Evolutionary conservation across 441 rosid species (phyloP), one percentile per base, ranked within the genome.

Genomic region (Mallotus japonicus): DNA sequence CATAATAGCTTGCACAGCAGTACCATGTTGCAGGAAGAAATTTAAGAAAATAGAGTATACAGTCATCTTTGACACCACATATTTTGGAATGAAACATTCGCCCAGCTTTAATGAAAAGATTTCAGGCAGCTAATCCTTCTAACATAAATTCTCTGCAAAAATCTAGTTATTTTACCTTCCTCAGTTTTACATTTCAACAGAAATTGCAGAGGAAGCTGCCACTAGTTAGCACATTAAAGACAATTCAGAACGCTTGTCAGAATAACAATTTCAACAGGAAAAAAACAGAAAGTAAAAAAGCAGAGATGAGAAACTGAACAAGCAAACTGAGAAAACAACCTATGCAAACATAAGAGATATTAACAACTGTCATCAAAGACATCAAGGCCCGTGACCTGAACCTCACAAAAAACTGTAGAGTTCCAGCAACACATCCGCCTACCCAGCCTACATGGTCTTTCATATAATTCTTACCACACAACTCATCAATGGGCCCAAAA

Each of bases 371-470:
- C 47, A 69, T 74, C 19, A 59, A n/a, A 54, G 75, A 81, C 81
- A 82, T 59, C 76, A 77, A 83, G 81, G 78, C 84, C 85, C 82
- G 71, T 76, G 75, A 49, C 62, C 81, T 75, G 83, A 72, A 57
- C 77, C 60, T 47, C 42, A 47, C 58, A 75, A 70, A 75, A 65
- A 74, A 66, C 42, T 49, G 51, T 74, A 46, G 34, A 51, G 65
- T 60, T 67, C 34, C 67, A 32, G 55, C 47, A 59, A 51, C 49
- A 73, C 74, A 62, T 44, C 64, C 49, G 37, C 54, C 54, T 20
- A 74, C 22, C 74, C 63, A 46, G 59, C 73, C 40, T 64, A 53
- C 58, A 70, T 61, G 17, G 67, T 47, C 59, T 51, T 47, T 72
- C 65, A 59, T 67, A 50, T 37, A 70, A 68, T 61, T 67, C 55